These are phyloP conservation scores for Fomitopsis schrenkii DNA, from an alignment of 1,284 basidiomycete species.

Conservation along the genomic window DNA sequence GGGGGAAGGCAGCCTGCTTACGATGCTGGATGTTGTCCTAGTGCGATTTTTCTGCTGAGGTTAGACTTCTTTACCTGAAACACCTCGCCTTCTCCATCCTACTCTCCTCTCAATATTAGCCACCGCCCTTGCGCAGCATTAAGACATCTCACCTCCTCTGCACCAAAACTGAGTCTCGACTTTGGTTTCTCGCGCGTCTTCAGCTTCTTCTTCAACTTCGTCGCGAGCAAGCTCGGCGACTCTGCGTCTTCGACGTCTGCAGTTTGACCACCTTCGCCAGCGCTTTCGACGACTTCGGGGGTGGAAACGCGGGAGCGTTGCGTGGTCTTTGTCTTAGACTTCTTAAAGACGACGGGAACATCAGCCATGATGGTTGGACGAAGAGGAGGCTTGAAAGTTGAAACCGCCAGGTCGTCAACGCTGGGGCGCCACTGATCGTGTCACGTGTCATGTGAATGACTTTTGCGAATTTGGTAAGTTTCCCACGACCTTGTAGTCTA, in stretches of 20 bases:
- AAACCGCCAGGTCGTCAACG: too few relatives aligned
- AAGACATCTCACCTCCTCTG: slow-evolving; percentile 56
- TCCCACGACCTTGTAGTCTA: slow-evolving; percentile 41
- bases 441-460: too few relatives aligned
- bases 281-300: slow-evolving; percentile 30
- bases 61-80: slow-evolving; percentile 78
- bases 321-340: slow-evolving; percentile 50
- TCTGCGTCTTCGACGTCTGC: slow-evolving; percentile 25
- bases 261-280: slow-evolving; percentile 28
- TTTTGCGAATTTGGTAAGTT: slow-evolving; percentile 17
- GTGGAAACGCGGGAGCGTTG: slow-evolving; percentile 38
- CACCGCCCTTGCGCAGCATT: slow-evolving; percentile 14
- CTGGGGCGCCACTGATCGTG: too few relatives aligned
- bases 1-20: not conserved
- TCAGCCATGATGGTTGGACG: slow-evolving; percentile 21
- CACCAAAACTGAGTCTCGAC: slow-evolving; percentile 79
- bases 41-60: slow-evolving; percentile 59
- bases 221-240: slow-evolving; percentile 53
- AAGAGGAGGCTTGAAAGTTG: too few relatives aligned
- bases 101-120: slow-evolving; percentile 18
- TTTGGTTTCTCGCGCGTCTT: slow-evolving; percentile 58
- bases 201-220: slow-evolving; percentile 65
- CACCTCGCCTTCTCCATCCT: slow-evolving; percentile 56
- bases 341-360: slow-evolving; percentile 46
- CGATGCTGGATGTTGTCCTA: slow-evolving; percentile 46